Percentiles rank a stretch among this genome's conserved stretches.
Conservation (phyloP, 2,329 filamentous ascomycete genomes). For the Clathrospora elynae region DNA sequence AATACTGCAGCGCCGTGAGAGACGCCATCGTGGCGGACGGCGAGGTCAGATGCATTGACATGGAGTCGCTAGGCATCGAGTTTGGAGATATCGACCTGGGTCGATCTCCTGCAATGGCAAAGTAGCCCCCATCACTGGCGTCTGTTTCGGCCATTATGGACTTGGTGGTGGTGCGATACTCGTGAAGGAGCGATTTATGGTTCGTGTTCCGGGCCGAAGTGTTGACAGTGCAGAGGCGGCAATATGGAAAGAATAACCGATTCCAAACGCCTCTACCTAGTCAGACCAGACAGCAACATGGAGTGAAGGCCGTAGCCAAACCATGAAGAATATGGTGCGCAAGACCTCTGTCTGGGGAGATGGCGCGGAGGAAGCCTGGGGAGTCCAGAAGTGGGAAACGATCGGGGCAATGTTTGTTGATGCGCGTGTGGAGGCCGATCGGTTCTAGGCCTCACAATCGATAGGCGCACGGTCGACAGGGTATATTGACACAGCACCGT, state of each 20-base stretch:
- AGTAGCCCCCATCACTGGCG: constrained; percentile 35
- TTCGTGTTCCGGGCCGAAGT: constrained; percentile 1
- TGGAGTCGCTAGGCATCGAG: constrained; percentile 40
- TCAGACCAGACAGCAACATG: constrained; percentile 7
- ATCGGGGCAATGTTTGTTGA: constrained; percentile 14
- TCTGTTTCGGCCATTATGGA: constrained; percentile 29
- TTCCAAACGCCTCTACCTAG: constrained; percentile 5
- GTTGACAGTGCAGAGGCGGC: constrained; percentile 1
- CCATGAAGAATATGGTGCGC: constrained; percentile 7
- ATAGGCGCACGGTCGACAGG: constrained; percentile 4
- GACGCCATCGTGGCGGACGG: constrained; percentile 40
- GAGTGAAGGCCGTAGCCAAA: neutral
- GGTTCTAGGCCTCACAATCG: constrained; percentile 23
- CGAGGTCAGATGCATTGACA: constrained; percentile 38
- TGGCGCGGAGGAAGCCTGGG: constrained; percentile 3
- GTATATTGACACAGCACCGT: neutral
- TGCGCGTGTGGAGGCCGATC: constrained; percentile 26
- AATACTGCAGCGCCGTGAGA: constrained; percentile 68
- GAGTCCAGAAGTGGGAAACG: constrained; percentile 9
- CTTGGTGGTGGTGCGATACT: constrained; percentile 4
- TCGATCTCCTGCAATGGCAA: constrained; percentile 31
- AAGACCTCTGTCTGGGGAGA: neutral
- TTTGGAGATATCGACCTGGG: constrained; percentile 31
- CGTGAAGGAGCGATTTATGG: neutral
- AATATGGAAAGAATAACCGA: constrained; percentile 1